These are phyloP conservation scores for Epichloe glyceriae DNA, from an alignment of 2,329 filamentous ascomycete species.

Conservation along the genomic window DNA sequence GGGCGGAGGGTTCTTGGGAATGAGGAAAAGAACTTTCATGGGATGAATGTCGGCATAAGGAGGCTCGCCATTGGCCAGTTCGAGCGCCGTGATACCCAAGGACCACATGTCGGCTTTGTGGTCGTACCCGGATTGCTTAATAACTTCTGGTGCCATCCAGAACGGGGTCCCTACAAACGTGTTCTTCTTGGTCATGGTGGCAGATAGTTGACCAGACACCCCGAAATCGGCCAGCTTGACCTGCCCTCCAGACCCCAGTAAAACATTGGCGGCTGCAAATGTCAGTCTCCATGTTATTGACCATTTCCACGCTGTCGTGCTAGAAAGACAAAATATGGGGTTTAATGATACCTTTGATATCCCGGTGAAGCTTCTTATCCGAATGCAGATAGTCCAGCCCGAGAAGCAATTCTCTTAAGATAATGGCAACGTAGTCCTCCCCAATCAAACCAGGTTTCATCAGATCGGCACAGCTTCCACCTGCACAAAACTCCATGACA, in stretches of 20 bases:
- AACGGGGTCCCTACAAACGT: constrained; percentile 97
- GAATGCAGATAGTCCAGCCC: constrained; percentile 87
- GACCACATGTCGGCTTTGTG: constrained; percentile 99
- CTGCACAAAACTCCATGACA: constrained; percentile 98
- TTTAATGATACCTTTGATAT: constrained; percentile 66
- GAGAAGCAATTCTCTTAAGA: constrained; percentile 76
- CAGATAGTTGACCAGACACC: constrained; percentile 88
- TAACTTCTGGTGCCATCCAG: constrained; percentile 99
- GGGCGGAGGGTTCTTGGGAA: constrained; percentile 86
- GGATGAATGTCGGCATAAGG: constrained; percentile 95
- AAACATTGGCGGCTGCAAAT: constrained; percentile 69
- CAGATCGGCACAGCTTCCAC: constrained; percentile 88
- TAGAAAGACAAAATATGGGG: background rate
- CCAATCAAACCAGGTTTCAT: constrained; percentile 87
- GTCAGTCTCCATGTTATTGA: constrained; percentile 1
- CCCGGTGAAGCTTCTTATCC: constrained; percentile 91
- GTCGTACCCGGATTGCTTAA: constrained; percentile 96
- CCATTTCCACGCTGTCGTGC: background rate
- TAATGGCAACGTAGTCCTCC: constrained; percentile 95
- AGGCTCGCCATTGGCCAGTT: constrained; percentile 82
- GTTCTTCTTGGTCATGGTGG: constrained; percentile 99
- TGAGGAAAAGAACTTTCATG: constrained; percentile 95
- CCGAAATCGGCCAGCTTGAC: constrained; percentile 97
- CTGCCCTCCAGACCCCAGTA: constrained; percentile 80
- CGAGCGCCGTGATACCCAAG: constrained; percentile 83